These are phyloP conservation scores for Collariella sp. DNA, from an alignment of 495 filamentous ascomycete species.

Conservation along the genomic window DNA sequence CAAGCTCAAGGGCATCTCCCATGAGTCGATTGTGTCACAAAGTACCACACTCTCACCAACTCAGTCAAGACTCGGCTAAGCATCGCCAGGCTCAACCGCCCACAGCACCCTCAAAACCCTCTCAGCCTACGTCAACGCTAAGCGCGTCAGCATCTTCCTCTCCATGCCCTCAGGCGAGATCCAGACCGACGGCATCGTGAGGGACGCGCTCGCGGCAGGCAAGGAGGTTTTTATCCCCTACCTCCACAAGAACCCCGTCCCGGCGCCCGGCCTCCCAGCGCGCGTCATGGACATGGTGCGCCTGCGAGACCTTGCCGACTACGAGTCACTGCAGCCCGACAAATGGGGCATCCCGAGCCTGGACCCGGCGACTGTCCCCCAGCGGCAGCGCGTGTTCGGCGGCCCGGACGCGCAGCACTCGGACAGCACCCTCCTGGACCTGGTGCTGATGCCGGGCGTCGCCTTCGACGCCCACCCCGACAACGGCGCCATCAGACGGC, in stretches of 20 bases:
- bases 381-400: constrained; percentile 61
- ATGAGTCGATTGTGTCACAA: constrained; percentile 52
- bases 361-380: constrained; percentile 48
- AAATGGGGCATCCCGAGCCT: constrained; percentile 89
- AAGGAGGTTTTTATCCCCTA: constrained; percentile 91
- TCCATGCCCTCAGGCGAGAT: constrained; percentile 86
- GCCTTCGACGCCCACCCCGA: constrained; percentile 64
- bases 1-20: constrained; percentile 47
- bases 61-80: constrained; percentile 1
- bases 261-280: constrained; percentile 37
- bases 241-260: constrained; percentile 52
- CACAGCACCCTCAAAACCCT: constrained; percentile 48
- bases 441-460: constrained; percentile 89
- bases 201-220: constrained; percentile 63
- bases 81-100: constrained; percentile 46
- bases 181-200: constrained; percentile 69
- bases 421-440: constrained; percentile 52
- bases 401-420: constrained; percentile 39
- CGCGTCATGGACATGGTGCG: constrained; percentile 91
- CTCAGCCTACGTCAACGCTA: constrained; percentile 55
- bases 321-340: constrained; percentile 63
- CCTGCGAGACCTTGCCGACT: constrained; percentile 63
- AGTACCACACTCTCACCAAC: constrained; percentile 43
- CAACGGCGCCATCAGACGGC: constrained; percentile 49
- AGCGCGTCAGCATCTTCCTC: constrained; percentile 74